phyloP scores from a whole-genome alignment of 345 rosid species.

The Camelina neglecta region DNA sequence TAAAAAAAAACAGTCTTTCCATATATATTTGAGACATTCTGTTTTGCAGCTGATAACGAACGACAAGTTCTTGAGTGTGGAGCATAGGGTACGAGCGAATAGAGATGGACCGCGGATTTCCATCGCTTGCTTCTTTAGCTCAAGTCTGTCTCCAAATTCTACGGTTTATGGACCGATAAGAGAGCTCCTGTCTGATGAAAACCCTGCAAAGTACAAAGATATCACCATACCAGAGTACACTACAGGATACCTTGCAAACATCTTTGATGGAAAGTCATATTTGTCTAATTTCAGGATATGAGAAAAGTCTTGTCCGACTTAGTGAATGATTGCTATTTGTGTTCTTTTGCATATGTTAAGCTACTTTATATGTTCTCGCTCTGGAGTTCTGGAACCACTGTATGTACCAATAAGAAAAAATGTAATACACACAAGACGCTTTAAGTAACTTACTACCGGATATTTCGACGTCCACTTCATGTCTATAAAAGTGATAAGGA shows the following conservation, averaged over 20 bases:
- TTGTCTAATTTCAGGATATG: neutral
- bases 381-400: no score
- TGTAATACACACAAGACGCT: no score
- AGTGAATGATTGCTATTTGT: neutral
- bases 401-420: no score
- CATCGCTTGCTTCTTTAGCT: constrained; percentile 38
- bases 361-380: neutral
- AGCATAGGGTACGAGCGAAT: constrained; percentile 35
- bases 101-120: constrained; percentile 32
- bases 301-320: neutral
- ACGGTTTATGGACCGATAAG: constrained; percentile 10
- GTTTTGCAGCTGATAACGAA: constrained; percentile 30
- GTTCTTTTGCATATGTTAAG: neutral
- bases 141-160: constrained; percentile 17
- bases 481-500: no score
- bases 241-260: neutral
- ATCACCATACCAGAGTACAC: neutral
- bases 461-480: no score
- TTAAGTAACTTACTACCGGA: no score
- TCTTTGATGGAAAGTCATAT: neutral
- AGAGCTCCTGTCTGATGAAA: neutral
- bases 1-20: neutral
- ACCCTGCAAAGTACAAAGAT: neutral
- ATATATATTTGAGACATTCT: neutral
- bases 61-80: constrained; percentile 37